Percentiles rank a stretch among this genome's conserved stretches.
Evolutionary conservation across 2,329 filamentous ascomycete species (phyloP).

Genomic region (Cladophialophora chaetospira): DNA sequence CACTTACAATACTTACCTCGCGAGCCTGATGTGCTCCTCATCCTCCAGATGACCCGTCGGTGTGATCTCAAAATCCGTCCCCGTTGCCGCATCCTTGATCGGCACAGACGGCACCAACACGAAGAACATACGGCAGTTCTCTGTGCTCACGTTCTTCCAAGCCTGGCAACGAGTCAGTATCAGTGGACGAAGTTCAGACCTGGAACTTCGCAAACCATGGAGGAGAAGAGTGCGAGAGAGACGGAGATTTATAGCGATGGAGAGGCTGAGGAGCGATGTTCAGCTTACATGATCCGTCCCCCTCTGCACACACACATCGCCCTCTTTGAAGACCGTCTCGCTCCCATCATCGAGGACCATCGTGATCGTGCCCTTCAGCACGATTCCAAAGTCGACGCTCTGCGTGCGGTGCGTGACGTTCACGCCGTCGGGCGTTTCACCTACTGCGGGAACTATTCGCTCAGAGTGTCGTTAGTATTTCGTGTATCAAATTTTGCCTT

Average conservation of each 20-base stretch:
- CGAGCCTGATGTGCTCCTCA: not conserved
- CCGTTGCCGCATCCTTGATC: conserved; percentile 24
- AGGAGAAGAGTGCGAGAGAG: not conserved
- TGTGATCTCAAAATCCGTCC: conserved; percentile 20
- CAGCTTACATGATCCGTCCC: conserved; percentile 31
- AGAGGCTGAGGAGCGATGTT: too few relatives aligned
- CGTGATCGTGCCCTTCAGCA: conserved; percentile 36
- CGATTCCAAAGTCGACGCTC: conserved; percentile 39
- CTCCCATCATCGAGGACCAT: conserved; percentile 37
- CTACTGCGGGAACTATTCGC: conserved; percentile 26
- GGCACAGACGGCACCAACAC: conserved; percentile 29
- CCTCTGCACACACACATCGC: conserved; percentile 37
- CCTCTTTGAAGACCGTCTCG: conserved; percentile 33
- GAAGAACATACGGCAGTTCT: conserved; percentile 31
- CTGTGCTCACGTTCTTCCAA: conserved; percentile 27
- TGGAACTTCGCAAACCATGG: not conserved
- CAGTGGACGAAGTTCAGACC: not conserved
- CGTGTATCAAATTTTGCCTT: too few relatives aligned
- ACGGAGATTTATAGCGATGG: not conserved
- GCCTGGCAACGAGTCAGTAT: conserved; percentile 7
- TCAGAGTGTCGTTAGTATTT: too few relatives aligned
- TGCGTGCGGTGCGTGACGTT: conserved; percentile 32
- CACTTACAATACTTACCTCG: not conserved
- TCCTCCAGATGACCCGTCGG: conserved; percentile 21
- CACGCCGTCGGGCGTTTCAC: conserved; percentile 19